Evolutionary conservation across 805 yeast genomes (phyloP).

Genomic region (Saccharomycopsis sp.): DNA sequence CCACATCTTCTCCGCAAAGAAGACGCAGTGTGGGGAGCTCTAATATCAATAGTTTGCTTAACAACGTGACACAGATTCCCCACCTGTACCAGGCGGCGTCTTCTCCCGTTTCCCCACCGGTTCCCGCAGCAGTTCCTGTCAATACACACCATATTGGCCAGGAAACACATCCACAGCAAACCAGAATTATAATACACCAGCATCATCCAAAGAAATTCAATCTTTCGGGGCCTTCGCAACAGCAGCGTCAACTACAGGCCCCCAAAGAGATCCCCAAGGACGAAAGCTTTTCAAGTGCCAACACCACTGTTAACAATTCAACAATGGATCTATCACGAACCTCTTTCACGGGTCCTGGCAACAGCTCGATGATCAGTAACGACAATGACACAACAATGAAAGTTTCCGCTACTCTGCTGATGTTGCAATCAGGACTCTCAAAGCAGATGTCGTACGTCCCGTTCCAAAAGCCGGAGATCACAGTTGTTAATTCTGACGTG

Average conservation of each 20-base stretch:
- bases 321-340: neutral
- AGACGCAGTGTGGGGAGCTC: conserved; percentile 2
- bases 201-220: conserved; percentile 16
- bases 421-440: too few species aligned
- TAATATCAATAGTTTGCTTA: conserved; percentile 10
- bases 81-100: too few species aligned
- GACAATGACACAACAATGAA: neutral
- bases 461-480: conserved; percentile 25
- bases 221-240: neutral
- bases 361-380: neutral
- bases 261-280: conserved; percentile 1
- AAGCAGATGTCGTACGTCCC: conserved; percentile 2
- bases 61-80: neutral
- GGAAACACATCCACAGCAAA: conserved; percentile 8
- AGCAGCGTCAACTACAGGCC: neutral
- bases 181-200: conserved; percentile 21
- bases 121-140: neutral
- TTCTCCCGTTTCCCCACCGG: neutral
- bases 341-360: neutral
- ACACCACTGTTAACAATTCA: conserved; percentile 1
- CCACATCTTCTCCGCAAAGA: neutral
- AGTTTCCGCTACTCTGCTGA: neutral
- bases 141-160: neutral
- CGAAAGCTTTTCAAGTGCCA: conserved; percentile 4
- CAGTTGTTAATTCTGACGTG: conserved; percentile 36